Evolutionary conservation across 495 filamentous ascomycete genomes (phyloP), one percentile per base, ranked within the genome.

Genomic region (Aspergillus funiculosus): DNA sequence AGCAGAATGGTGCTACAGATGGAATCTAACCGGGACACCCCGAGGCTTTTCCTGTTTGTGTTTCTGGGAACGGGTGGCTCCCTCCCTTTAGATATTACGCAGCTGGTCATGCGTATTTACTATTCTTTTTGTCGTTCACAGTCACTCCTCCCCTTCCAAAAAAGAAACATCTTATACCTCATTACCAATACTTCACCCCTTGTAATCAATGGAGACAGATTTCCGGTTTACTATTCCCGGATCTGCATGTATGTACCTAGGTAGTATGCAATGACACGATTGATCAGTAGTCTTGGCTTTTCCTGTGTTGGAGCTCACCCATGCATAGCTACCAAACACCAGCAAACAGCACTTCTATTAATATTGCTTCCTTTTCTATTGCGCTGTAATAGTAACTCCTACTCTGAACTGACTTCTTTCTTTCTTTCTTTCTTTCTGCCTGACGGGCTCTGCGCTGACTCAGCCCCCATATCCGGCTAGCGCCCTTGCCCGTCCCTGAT

Each of bases 1-100:
- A 62, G 56, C 67, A 71, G 51, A 60, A 58, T 39, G 59, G 52
- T 17, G 48, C 39, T 31, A 54, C 62, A 35, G 63, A 69, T 51
- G 52, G 49, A 43, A 27, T 39, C 20, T 54, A 51, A 26, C 20
- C n/a, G 19, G 26, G 18, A 4, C 4, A n/a, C 7, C 10, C 4
- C 10, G 26, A 7, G 18, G 20, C n/a, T 22, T 2, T 8, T 8
- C 11, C n/a, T 7, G 18, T 22, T 7, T 0, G 31, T 13, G 6
- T 14, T 17, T 22, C 11, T 24, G 10, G 14, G 26, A 43, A 20
- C 1, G 4, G 26, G 31, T 34, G 28, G 6, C 17, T n/a, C 29
- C 15, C 14, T 28, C 25, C 6, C 6, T 22, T 32, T 28, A n/a
- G 30, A 37, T 46, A n/a, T n/a, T 47, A 24, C 52, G 53, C 57